These are phyloP conservation scores for Boeremia exigua DNA, from an alignment of 2,329 filamentous ascomycete genomes.

Conservation along the genomic window DNA sequence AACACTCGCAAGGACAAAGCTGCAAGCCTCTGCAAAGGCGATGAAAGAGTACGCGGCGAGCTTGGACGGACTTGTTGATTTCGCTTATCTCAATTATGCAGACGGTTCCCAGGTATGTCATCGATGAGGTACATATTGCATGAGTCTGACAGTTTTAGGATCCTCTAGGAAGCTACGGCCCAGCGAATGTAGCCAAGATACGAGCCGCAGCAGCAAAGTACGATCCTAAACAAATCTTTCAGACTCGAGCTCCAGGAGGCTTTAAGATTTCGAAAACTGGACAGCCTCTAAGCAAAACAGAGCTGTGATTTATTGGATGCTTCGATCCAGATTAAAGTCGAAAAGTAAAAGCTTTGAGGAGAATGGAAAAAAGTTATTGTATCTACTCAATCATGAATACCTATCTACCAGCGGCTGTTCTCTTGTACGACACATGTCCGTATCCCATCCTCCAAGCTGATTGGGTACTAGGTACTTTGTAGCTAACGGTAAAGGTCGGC, in stretches of 20 bases:
- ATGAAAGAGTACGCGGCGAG: conserved; percentile 22
- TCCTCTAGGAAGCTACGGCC: conserved; percentile 51
- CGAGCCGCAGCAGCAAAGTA: conserved; percentile 44
- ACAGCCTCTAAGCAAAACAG: not conserved
- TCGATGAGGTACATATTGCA: not conserved
- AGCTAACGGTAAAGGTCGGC: no score
- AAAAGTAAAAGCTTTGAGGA: no score
- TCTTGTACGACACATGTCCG: no score
- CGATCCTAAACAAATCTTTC: conserved; percentile 51
- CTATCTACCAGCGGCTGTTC: no score
- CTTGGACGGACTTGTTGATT: conserved; percentile 20
- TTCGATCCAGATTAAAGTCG: no score
- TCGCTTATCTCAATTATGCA: conserved; percentile 46
- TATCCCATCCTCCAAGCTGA: no score
- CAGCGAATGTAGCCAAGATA: conserved; percentile 44
- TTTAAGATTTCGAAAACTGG: conserved; percentile 47
- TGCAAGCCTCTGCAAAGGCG: conserved; percentile 18
- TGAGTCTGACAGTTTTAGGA: conserved; percentile 32
- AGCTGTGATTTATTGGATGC: not conserved
- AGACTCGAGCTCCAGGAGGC: conserved; percentile 50
- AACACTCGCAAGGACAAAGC: conserved; percentile 13
- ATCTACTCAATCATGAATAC: no score
- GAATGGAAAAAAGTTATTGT: no score
- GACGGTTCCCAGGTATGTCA: conserved; percentile 31
- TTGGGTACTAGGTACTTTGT: no score